These are phyloP conservation scores for Zoysia matrella DNA, from an alignment of 202 grass and related monocot species.

Conservation along the genomic window DNA sequence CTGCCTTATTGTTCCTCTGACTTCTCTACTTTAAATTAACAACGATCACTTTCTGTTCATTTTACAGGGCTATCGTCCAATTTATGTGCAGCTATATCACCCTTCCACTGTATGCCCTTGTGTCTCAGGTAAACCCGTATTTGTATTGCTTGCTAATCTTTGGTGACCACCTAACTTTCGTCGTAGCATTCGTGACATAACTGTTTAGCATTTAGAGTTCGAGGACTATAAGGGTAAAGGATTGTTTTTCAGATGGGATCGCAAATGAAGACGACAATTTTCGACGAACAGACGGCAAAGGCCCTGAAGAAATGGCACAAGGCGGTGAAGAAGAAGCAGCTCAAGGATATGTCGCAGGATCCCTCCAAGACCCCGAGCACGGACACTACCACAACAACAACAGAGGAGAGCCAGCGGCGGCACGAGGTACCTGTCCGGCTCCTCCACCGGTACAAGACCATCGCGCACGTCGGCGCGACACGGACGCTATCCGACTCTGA, in stretches of 20 bases:
- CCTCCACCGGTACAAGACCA: slow-evolving; percentile 67
- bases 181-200: not conserved
- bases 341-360: slow-evolving; percentile 45
- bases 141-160: slow-evolving; percentile 16
- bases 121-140: slow-evolving; percentile 70
- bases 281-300: slow-evolving; percentile 73
- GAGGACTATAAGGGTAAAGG: not conserved
- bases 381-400: slow-evolving; percentile 2
- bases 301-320: slow-evolving; percentile 89
- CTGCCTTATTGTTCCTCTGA: not conserved
- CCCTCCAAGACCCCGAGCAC: slow-evolving; percentile 46
- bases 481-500: slow-evolving; percentile 61
- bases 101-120: slow-evolving; percentile 90
- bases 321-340: slow-evolving; percentile 58
- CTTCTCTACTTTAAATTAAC: slow-evolving; percentile 6
- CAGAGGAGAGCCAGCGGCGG: slow-evolving; percentile 31
- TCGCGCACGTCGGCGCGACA: slow-evolving; percentile 49
- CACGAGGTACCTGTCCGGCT: slow-evolving; percentile 46
- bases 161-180: not conserved
- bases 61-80: slow-evolving; percentile 63
- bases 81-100: slow-evolving; percentile 94
- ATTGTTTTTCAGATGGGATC: slow-evolving; percentile 76
- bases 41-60: not conserved
- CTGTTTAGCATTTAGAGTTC: slow-evolving; percentile 4
- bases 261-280: slow-evolving; percentile 86